Evolutionary conservation across 805 yeast genomes (phyloP).

Genomic region (Cyberlindnera nakhonratchasimensis): DNA sequence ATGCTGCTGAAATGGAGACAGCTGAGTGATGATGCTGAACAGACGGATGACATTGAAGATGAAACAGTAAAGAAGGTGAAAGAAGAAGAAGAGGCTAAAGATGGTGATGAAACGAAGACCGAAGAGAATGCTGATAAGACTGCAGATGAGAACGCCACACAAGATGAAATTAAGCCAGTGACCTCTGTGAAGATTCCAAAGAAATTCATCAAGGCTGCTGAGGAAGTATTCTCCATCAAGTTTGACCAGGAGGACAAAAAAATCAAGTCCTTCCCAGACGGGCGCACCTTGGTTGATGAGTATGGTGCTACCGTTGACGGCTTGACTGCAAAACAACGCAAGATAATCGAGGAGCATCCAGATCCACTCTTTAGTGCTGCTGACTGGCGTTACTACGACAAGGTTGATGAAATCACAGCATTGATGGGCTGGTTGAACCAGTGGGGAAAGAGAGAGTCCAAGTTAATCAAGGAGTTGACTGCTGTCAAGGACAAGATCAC

Average conservation of each 20-base stretch:
- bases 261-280: slow-evolving; percentile 50
- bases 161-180: slow-evolving; percentile 18
- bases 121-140: slow-evolving; percentile 20
- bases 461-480: slow-evolving; percentile 57
- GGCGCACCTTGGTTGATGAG: slow-evolving; percentile 34
- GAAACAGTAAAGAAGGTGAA: slow-evolving; percentile 21
- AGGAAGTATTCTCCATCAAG: slow-evolving; percentile 21
- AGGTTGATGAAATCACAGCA: slow-evolving; percentile 49
- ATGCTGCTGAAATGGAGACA: slow-evolving; percentile 30
- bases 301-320: slow-evolving; percentile 33
- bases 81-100: slow-evolving; percentile 8
- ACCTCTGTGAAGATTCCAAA: slow-evolving; percentile 11
- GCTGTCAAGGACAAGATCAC: slow-evolving; percentile 49
- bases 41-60: slow-evolving; percentile 18
- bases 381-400: slow-evolving; percentile 74
- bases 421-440: slow-evolving; percentile 67
- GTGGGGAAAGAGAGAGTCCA: slow-evolving; percentile 71
- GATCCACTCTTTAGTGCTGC: slow-evolving; percentile 47
- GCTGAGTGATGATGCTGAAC: slow-evolving; percentile 2
- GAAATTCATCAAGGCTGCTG: slow-evolving; percentile 25
- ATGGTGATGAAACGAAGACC: slow-evolving; percentile 9
- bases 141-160: slow-evolving; percentile 26
- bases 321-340: slow-evolving; percentile 43
- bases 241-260: slow-evolving; percentile 43
- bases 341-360: slow-evolving; percentile 63